Conservation (phyloP, 2,329 filamentous ascomycete genomes). For the Colletotrichum godetiae region DNA sequence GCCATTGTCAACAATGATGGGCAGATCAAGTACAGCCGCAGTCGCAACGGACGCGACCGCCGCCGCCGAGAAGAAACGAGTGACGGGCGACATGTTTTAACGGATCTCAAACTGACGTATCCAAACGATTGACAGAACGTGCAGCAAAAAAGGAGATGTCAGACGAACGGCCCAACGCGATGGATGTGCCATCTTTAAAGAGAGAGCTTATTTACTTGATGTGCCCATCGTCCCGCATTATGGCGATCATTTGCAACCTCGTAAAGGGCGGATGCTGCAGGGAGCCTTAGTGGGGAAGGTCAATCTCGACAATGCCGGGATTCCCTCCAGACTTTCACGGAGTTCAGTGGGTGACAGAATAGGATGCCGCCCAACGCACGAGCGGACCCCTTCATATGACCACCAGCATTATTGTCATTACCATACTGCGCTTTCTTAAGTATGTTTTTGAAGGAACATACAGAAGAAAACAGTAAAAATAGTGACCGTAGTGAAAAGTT, state of each 20-base stretch:
- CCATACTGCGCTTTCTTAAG: too few species aligned
- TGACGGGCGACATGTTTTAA: conserved; percentile 18
- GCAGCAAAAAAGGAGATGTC: neutral
- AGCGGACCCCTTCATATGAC: too few species aligned
- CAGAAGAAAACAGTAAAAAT: too few species aligned
- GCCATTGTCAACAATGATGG: conserved; percentile 30
- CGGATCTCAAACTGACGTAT: neutral
- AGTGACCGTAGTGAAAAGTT: too few species aligned
- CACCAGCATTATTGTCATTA: too few species aligned
- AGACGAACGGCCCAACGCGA: neutral
- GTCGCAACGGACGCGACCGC: conserved; percentile 19
- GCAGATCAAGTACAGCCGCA: conserved; percentile 34
- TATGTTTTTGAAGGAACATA: too few species aligned
- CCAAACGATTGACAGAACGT: neutral
- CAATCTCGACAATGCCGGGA: conserved; percentile 24
- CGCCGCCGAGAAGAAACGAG: conserved; percentile 21
- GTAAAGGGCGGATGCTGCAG: conserved; percentile 1
- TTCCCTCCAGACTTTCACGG: neutral
- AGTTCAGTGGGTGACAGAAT: too few species aligned
- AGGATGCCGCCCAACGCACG: too few species aligned
- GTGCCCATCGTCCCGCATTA: neutral
- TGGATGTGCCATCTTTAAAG: neutral
- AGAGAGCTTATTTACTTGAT: neutral
- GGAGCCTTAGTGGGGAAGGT: conserved; percentile 5
- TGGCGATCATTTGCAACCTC: conserved; percentile 17